phyloP scores from a whole-genome alignment of 2,329 filamentous ascomycete species.

The Neoscytalidium dimidiatum region DNA sequence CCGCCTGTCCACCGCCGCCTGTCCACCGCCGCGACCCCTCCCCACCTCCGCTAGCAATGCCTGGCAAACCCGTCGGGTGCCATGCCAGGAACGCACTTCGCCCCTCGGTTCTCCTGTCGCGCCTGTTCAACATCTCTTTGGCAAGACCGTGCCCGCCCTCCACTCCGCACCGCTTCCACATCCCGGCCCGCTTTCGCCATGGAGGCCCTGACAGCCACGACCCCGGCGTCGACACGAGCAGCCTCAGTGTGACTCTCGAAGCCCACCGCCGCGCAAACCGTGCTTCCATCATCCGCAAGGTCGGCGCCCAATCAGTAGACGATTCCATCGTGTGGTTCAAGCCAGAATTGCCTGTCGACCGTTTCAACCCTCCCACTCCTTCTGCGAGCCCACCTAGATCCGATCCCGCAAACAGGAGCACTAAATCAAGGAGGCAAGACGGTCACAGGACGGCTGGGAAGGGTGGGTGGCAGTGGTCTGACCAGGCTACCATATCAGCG shows the following conservation, averaged over 20 bases:
- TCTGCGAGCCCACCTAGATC: no score
- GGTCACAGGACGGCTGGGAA: no score
- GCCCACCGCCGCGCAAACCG: slow-evolving; percentile 44
- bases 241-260: slow-evolving; percentile 37
- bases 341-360: neutral
- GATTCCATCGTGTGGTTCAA: neutral
- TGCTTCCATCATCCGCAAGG: slow-evolving; percentile 21
- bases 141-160: neutral
- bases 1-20: slow-evolving; percentile 23
- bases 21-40: slow-evolving; percentile 24
- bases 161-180: neutral
- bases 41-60: neutral
- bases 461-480: neutral
- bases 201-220: neutral
- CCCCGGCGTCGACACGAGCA: slow-evolving; percentile 33
- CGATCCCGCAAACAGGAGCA: neutral
- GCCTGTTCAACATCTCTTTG: slow-evolving; percentile 32
- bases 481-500: neutral
- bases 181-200: neutral
- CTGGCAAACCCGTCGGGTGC: slow-evolving; percentile 26
- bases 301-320: neutral
- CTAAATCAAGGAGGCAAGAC: neutral
- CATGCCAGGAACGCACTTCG: slow-evolving; percentile 35
- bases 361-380: neutral
- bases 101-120: slow-evolving; percentile 34